A percentile compares a stretch with the other conserved stretches of the same genome.
Evolutionary conservation across 208 protist genomes (phyloP).

Genomic region (Acanthamoeba triangularis): DNA sequence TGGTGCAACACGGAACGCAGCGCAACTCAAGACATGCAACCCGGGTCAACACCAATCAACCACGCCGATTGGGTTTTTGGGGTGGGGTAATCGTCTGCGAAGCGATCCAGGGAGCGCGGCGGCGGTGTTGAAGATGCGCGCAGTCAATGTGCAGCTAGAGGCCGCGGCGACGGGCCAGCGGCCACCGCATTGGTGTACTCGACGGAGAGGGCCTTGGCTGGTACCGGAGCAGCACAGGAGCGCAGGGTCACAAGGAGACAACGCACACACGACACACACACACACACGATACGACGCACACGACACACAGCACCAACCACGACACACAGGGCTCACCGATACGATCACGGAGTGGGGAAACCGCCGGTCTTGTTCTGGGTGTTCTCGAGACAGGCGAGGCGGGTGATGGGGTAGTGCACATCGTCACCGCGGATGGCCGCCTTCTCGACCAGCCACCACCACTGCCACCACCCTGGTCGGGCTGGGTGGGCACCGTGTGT

Average conservation of each 20-base stretch:
- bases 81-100: no score
- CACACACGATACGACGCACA: no score
- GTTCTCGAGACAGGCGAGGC: conserved; percentile 83
- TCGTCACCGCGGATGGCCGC: conserved; percentile 58
- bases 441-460: neutral
- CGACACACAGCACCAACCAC: no score
- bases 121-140: conserved; percentile 85
- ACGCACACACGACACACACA: no score
- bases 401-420: conserved; percentile 80
- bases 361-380: conserved; percentile 74
- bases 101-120: neutral
- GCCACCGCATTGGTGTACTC: conserved; percentile 46
- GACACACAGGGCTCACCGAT: no score
- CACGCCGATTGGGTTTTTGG: no score
- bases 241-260: neutral
- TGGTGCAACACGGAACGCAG: no score
- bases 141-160: conserved; percentile 86
- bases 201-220: conserved; percentile 51
- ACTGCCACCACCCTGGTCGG: neutral
- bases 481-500: conserved; percentile 12
- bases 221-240: neutral
- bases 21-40: no score
- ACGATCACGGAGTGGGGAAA: neutral
- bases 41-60: neutral
- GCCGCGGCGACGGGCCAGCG: conserved; percentile 36